A percentile compares a stretch with the other conserved stretches of the same genome.
These are phyloP conservation scores for Nakaseomyces glabratus DNA, from an alignment of 1,139 yeast genomes.

Conservation along the genomic window DNA sequence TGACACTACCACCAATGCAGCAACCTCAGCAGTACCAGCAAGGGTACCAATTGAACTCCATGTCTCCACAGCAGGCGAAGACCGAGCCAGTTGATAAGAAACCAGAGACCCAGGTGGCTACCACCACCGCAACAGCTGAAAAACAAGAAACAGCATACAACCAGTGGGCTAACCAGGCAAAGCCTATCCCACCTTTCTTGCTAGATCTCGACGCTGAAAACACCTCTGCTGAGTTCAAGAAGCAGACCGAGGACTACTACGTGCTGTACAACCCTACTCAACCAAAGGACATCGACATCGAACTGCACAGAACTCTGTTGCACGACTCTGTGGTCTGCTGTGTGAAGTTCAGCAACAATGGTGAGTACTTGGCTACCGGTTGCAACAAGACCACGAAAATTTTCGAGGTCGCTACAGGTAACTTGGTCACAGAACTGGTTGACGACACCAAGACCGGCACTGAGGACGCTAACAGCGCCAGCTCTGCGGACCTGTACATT, in stretches of 20 bases:
- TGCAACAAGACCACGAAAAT: constrained; percentile 95
- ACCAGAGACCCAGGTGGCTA: constrained; percentile 8
- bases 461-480: constrained; percentile 1
- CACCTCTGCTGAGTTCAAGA: constrained; percentile 71
- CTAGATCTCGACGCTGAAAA: constrained; percentile 72
- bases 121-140: constrained; percentile 16
- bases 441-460: constrained; percentile 48
- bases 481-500: constrained; percentile 61
- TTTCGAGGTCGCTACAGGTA: constrained; percentile 87
- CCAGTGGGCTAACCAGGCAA: constrained; percentile 50
- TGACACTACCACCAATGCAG: too few relatives aligned
- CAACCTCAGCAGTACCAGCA: too few relatives aligned
- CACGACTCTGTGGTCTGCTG: constrained; percentile 96
- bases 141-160: constrained; percentile 16
- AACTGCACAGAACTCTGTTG: constrained; percentile 79
- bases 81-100: constrained; percentile 7
- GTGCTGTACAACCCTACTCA: constrained; percentile 87
- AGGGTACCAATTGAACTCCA: too few relatives aligned
- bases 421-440: constrained; percentile 72
- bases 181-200: constrained; percentile 73
- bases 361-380: constrained; percentile 91
- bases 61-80: too few relatives aligned
- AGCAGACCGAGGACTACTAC: constrained; percentile 80
- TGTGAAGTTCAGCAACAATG: constrained; percentile 86
- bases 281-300: constrained; percentile 68